A percentile compares a stretch with the other conserved stretches of the same genome.
These are phyloP conservation scores for Suillus bovinus DNA, from an alignment of 768 basidiomycete genomes.

Conservation along the genomic window DNA sequence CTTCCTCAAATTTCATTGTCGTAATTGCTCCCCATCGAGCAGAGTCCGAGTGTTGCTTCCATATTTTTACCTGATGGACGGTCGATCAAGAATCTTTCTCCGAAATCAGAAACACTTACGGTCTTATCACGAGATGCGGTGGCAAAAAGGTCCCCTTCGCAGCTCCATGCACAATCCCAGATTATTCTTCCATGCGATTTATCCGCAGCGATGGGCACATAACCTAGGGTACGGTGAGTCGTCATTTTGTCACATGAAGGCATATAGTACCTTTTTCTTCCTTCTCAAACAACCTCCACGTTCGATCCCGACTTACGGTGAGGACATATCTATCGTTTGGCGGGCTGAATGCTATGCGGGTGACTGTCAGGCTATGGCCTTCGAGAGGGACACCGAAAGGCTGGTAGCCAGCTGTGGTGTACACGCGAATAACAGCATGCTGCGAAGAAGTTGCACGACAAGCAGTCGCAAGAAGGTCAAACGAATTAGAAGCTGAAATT, in stretches of 20 bases:
- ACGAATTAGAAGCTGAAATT: constrained; percentile 71
- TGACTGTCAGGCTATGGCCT: constrained; percentile 90
- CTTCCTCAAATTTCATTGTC: constrained; percentile 70
- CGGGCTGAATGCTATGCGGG: constrained; percentile 80
- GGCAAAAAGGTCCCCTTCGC: constrained; percentile 76
- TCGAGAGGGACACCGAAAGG: constrained; percentile 68
- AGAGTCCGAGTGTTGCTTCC: constrained; percentile 46
- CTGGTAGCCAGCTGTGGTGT: constrained; percentile 71
- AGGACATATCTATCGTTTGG: constrained; percentile 77
- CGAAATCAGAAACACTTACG: constrained; percentile 41
- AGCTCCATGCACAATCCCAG: constrained; percentile 92
- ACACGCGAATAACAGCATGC: constrained; percentile 87
- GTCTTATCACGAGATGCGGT: constrained; percentile 97
- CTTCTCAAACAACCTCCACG: constrained; percentile 81
- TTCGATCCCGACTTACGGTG: constrained; percentile 88
- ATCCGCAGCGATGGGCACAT: constrained; percentile 61
- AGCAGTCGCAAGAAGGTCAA: constrained; percentile 77
- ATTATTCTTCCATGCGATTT: constrained; percentile 92
- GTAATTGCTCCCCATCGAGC: constrained; percentile 55
- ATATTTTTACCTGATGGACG: constrained; percentile 73
- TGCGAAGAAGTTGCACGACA: constrained; percentile 88
- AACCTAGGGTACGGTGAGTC: constrained; percentile 44
- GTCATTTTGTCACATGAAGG: background rate
- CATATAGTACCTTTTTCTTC: constrained; percentile 40
- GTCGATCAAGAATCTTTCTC: background rate